Base-by-base conservation (phyloP, 371 early-diverging fungal genomes). In the Syncephalastrum monosporum region DNA sequence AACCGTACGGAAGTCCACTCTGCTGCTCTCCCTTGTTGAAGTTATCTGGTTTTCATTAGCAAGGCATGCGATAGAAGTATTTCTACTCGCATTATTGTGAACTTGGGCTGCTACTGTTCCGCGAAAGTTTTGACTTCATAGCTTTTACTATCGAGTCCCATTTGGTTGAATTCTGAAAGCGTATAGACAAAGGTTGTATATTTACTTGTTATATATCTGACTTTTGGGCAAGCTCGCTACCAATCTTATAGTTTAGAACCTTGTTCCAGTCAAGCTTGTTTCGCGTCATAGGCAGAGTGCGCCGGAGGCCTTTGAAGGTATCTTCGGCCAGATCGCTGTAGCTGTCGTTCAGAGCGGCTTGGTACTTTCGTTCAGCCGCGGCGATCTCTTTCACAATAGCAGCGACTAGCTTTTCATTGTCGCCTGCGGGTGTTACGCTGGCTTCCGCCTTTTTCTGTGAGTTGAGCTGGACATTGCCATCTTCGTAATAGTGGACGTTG, bases 401-500 rank as follows among this genome's bases (percentile, higher is more conserved):
- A 17, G 67, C 61, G 4, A 92, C 88, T 38, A 76, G 69, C 4
- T 65, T 77, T 24, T 57, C 57, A 1, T 63, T 62, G 52, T 85
- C 74, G 87, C 89, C 55, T 16, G 38, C 13, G 29, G 48, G 53
- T 14, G 56, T 10, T 3, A 74, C 69, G n/a, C 79, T 60, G 16
- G 61, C 27, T 47, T 65, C 75, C 47, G 86, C 62, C 0, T 86
- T 86, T 64, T 92, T 90, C 19, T 79, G 77, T 15, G 91, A 80
- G 56, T 91, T 88, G 56, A 96, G 69, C 71, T 98, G 99, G 44
- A 98, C 97, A 61, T 98, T 98, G 24, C 99, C 99, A 60, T 98
- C 97, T 77, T 98, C 99, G 69, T 93, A 98, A 72, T 98, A 98
- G 64, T 98, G 99, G 16, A 97, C 94, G 49, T 87, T 80, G 23